These are phyloP conservation scores for Pythium folliculosum DNA, from an alignment of 352 stramenopile species.

Conservation along the genomic window DNA sequence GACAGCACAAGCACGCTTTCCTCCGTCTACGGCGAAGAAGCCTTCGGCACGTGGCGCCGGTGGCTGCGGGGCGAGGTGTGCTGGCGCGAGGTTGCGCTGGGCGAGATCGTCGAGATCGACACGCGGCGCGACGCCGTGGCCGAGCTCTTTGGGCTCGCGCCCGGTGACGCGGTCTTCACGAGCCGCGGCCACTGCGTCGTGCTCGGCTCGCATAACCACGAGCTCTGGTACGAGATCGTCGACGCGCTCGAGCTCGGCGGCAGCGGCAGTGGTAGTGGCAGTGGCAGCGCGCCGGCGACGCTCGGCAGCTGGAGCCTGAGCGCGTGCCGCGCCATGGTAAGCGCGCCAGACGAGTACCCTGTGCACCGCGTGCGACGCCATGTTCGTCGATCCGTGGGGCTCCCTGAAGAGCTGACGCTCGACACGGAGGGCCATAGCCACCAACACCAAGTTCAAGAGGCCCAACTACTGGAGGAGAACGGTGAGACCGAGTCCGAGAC, in stretches of 20 bases:
- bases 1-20: not conserved
- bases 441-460: too few species aligned
- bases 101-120: constrained; percentile 33
- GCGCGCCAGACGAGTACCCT: constrained; percentile 23
- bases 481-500: too few species aligned
- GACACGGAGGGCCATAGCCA: too few species aligned
- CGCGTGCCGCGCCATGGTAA: constrained; percentile 21
- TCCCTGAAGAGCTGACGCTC: not conserved
- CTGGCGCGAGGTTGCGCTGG: constrained; percentile 22
- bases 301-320: constrained; percentile 44
- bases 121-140: constrained; percentile 26
- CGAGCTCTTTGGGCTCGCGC: constrained; percentile 41
- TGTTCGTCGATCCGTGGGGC: too few species aligned
- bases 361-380: constrained; percentile 12
- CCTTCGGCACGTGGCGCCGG: not conserved
- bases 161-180: constrained; percentile 63
- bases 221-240: constrained; percentile 65
- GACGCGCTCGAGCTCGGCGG: not conserved
- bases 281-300: not conserved
- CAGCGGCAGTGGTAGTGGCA: too few species aligned
- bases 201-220: constrained; percentile 58
- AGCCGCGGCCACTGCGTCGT: constrained; percentile 59
- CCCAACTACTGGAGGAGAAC: too few species aligned
- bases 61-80: constrained; percentile 9
- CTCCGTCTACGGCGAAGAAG: not conserved